Evolutionary conservation across 768 basidiomycete genomes (phyloP).

Genomic region (Holtermanniella nyarrowii): DNA sequence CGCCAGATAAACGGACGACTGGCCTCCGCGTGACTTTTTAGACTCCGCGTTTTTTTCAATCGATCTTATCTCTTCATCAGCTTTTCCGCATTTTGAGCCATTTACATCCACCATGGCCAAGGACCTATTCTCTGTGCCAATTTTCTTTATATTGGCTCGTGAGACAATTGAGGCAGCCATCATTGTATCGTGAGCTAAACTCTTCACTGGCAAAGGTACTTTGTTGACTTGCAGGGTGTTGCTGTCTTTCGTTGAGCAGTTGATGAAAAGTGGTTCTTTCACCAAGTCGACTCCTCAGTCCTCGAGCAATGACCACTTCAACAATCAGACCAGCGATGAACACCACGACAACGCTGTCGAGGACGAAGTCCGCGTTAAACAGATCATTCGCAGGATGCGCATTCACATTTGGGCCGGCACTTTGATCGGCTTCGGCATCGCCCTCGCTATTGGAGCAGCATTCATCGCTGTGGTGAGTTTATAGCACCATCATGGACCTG

Average conservation of each 20-base stretch:
- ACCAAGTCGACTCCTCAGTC: not conserved
- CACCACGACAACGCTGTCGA: slow-evolving; percentile 1
- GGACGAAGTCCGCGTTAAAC: slow-evolving; percentile 5
- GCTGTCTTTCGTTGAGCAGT: slow-evolving; percentile 77
- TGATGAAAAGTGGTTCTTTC: slow-evolving; percentile 32
- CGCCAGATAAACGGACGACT: no score
- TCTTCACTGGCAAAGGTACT: not conserved
- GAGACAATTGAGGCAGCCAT: slow-evolving; percentile 88
- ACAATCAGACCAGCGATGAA: not conserved
- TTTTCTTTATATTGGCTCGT: slow-evolving; percentile 66
- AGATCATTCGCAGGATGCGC: slow-evolving; percentile 52
- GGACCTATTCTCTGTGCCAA: slow-evolving; percentile 75
- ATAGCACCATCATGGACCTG: not conserved
- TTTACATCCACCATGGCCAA: slow-evolving; percentile 58
- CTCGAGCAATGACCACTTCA: not conserved
- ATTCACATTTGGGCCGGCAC: slow-evolving; percentile 68
- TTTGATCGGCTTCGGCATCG: slow-evolving; percentile 60
- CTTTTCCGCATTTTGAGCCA: no score
- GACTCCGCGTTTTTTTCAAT: no score
- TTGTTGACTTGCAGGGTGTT: slow-evolving; percentile 49
- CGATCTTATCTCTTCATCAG: no score
- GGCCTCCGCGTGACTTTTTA: no score
- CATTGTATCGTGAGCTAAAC: slow-evolving; percentile 55
- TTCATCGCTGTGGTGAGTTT: slow-evolving; percentile 64
- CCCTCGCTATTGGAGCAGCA: slow-evolving; percentile 74